phyloP scores from a whole-genome alignment of 2,329 filamentous ascomycete species.

The Capronia coronata region DNA sequence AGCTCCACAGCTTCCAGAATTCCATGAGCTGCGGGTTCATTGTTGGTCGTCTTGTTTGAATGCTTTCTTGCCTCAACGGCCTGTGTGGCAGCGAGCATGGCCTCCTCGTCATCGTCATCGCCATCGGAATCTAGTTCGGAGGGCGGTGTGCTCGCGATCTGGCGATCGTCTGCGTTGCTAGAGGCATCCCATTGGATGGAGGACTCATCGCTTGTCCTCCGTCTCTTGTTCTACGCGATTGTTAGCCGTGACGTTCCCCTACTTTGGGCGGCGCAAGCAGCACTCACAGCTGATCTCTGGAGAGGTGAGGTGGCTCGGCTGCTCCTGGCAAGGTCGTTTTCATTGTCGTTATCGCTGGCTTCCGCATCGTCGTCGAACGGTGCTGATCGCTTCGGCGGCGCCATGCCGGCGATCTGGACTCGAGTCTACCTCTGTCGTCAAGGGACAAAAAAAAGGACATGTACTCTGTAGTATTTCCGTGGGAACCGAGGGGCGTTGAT shows the following conservation, averaged over 20 bases:
- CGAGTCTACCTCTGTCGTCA: neutral
- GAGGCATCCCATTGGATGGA: slow-evolving; percentile 8
- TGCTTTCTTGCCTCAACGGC: slow-evolving; percentile 48
- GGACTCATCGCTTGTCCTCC: slow-evolving; percentile 24
- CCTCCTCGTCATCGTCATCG: slow-evolving; percentile 29
- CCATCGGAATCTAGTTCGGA: slow-evolving; percentile 22
- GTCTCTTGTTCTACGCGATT: slow-evolving; percentile 19
- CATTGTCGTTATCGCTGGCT: neutral
- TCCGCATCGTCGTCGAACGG: slow-evolving; percentile 1
- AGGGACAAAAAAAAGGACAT: neutral
- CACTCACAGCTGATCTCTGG: slow-evolving; percentile 12
- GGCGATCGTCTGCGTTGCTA: slow-evolving; percentile 12
- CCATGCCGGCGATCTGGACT: slow-evolving; percentile 5
- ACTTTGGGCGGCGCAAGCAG: neutral
- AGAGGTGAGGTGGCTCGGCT: slow-evolving; percentile 8
- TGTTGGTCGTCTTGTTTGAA: slow-evolving; percentile 53
- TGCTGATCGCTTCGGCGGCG: slow-evolving; percentile 13
- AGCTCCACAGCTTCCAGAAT: slow-evolving; percentile 84
- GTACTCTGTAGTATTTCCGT: too few species aligned
- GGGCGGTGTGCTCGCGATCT: slow-evolving; percentile 17
- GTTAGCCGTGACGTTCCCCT: slow-evolving; percentile 3
- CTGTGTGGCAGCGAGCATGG: slow-evolving; percentile 59
- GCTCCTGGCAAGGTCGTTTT: neutral
- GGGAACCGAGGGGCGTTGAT: too few species aligned
- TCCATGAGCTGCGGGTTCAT: slow-evolving; percentile 70